Percentiles rank a stretch among this genome's conserved stretches.
phyloP scores from a whole-genome alignment of 495 filamentous ascomycete genomes.

The Aspergillus homomorphus region DNA sequence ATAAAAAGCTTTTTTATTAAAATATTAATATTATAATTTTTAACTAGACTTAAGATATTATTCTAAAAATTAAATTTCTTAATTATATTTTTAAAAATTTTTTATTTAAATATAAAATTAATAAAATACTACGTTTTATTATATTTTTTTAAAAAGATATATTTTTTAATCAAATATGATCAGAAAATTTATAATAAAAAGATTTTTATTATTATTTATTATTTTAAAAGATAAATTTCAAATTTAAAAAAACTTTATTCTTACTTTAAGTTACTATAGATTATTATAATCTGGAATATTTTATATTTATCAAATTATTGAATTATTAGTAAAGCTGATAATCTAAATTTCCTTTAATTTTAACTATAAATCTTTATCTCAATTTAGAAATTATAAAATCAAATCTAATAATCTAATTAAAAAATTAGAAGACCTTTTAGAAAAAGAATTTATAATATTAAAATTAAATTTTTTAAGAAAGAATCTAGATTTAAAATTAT shows the following conservation, averaged over 20 bases:
- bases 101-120: neutral
- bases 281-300: slow-evolving; percentile 7
- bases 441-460: neutral
- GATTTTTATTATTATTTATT: no score
- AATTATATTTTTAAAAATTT: no score
- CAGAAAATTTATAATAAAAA: no score
- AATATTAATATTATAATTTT: no score
- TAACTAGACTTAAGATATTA: no score
- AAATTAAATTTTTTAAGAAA: neutral
- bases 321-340: slow-evolving; percentile 3
- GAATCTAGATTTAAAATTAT: no score
- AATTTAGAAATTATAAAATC: neutral
- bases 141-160: no score
- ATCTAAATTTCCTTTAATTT: slow-evolving; percentile 4
- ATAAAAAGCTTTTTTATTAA: no score
- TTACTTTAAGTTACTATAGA: slow-evolving; percentile 1
- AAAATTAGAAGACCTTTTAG: neutral
- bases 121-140: no score
- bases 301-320: slow-evolving; percentile 5
- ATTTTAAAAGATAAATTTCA: no score
- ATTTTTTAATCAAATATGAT: no score
- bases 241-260: slow-evolving; percentile 5
- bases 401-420: slow-evolving; percentile 7
- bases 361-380: slow-evolving; percentile 7
- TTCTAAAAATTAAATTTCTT: no score